These are phyloP conservation scores for Nepenthes mirabilis DNA, from an alignment of 148 eudicot species.

Conservation along the genomic window DNA sequence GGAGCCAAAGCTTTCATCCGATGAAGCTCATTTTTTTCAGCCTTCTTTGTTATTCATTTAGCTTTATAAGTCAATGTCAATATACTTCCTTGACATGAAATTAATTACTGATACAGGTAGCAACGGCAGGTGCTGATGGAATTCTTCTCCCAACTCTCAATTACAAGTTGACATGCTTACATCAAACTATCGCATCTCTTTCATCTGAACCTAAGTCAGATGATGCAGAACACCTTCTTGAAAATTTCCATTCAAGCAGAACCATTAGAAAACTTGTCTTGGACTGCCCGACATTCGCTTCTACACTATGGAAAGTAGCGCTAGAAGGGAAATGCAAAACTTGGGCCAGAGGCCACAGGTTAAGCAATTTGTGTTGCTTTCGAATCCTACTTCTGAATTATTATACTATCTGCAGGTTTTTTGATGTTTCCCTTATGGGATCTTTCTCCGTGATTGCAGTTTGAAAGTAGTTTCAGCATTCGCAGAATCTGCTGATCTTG, in stretches of 20 bases:
- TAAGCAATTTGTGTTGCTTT: slow-evolving; percentile 1
- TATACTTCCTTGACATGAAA: not conserved
- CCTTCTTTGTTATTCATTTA: too few species aligned
- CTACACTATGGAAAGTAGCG: slow-evolving; percentile 62
- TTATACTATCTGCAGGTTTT: not conserved
- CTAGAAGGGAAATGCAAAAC: slow-evolving; percentile 48
- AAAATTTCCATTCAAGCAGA: slow-evolving; percentile 78
- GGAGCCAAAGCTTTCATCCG: too few species aligned
- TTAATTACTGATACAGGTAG: slow-evolving; percentile 38
- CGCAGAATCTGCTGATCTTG: slow-evolving; percentile 47
- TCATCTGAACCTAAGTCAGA: slow-evolving; percentile 55
- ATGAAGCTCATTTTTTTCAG: too few species aligned
- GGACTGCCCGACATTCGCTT: slow-evolving; percentile 73
- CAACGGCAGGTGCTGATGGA: slow-evolving; percentile 61
- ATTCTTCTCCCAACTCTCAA: slow-evolving; percentile 55
- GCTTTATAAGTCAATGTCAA: too few species aligned
- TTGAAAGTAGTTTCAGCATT: slow-evolving; percentile 65
- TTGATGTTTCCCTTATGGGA: slow-evolving; percentile 3
- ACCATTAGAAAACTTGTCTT: slow-evolving; percentile 69
- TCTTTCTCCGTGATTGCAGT: slow-evolving; percentile 19
- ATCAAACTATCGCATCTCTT: slow-evolving; percentile 50
- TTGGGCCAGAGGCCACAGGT: slow-evolving; percentile 96
- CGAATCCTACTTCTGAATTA: not conserved
- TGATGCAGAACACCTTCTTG: slow-evolving; percentile 68
- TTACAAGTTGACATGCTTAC: slow-evolving; percentile 38